Percentiles rank a stretch among this genome's conserved stretches.
Evolutionary conservation across 164 flowering plant species (phyloP).

Genomic region (Annona squamosa): DNA sequence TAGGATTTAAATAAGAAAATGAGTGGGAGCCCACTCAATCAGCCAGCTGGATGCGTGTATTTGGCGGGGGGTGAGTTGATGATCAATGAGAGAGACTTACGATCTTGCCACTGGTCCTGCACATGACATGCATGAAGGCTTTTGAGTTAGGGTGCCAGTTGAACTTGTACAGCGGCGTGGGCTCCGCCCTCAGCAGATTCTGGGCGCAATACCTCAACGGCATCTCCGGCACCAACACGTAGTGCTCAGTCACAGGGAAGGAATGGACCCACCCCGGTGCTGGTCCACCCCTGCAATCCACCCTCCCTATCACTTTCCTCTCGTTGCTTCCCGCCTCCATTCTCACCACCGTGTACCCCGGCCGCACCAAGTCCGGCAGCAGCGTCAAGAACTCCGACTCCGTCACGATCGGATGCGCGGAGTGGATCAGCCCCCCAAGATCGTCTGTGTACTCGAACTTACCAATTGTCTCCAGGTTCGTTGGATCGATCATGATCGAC

Average conservation of each 20-base stretch:
- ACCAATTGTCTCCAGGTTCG: constrained; percentile 70
- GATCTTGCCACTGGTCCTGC: constrained; percentile 70
- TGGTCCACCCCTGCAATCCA: constrained; percentile 74
- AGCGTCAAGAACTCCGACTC: constrained; percentile 64
- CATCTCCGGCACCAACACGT: constrained; percentile 92
- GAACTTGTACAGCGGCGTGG: constrained; percentile 89
- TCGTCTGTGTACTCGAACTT: constrained; percentile 62
- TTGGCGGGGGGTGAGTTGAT: not conserved
- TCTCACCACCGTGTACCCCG: constrained; percentile 86
- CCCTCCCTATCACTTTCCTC: constrained; percentile 83
- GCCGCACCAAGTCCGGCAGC: constrained; percentile 75
- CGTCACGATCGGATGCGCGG: constrained; percentile 93
- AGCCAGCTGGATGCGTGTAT: no score
- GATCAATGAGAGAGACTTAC: constrained; percentile 35
- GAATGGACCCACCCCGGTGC: constrained; percentile 97
- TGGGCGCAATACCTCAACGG: constrained; percentile 73
- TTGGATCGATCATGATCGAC: constrained; percentile 66
- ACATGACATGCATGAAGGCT: constrained; percentile 80
- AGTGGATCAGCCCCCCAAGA: constrained; percentile 67
- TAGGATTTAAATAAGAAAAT: no score
- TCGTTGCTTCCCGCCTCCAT: constrained; percentile 74
- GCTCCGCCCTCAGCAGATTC: constrained; percentile 79
- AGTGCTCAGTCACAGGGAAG: constrained; percentile 80
- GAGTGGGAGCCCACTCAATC: no score
- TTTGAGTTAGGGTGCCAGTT: constrained; percentile 88